Conservation (phyloP, 441 rosid genomes). For the Lepidium campestre region DNA sequence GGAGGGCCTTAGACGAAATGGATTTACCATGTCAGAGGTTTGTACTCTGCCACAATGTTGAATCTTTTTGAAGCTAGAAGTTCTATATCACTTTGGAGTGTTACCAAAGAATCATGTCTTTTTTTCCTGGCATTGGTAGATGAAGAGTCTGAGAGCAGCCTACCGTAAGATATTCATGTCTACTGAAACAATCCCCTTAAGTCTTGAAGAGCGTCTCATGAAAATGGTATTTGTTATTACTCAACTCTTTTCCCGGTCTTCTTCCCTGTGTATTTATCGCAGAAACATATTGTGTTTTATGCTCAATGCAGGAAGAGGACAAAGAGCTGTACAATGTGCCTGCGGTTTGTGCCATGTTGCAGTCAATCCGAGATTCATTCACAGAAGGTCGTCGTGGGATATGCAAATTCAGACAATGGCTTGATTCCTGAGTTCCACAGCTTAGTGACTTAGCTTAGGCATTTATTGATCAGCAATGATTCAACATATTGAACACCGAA, state of each 20-base stretch:
- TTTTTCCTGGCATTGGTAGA: slow-evolving; percentile 33
- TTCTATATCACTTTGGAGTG: neutral
- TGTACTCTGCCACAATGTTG: slow-evolving; percentile 5
- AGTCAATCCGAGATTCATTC: slow-evolving; percentile 70
- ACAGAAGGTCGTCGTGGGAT: slow-evolving; percentile 75
- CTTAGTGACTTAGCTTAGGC: slow-evolving; percentile 10
- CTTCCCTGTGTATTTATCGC: neutral
- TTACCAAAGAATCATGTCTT: neutral
- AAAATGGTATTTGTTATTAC: slow-evolving; percentile 53
- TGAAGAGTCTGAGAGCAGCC: slow-evolving; percentile 65
- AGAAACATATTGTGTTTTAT: slow-evolving; percentile 3
- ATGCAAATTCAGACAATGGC: slow-evolving; percentile 80
- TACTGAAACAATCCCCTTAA: slow-evolving; percentile 29
- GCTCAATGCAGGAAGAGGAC: slow-evolving; percentile 48
- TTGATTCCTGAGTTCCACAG: slow-evolving; percentile 36
- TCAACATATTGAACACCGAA: neutral
- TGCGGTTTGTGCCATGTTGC: slow-evolving; percentile 57
- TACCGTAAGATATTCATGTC: slow-evolving; percentile 87
- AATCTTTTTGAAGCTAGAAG: neutral
- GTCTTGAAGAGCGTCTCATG: slow-evolving; percentile 69
- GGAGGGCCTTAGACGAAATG: slow-evolving; percentile 80
- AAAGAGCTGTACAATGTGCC: slow-evolving; percentile 45
- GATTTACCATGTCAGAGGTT: slow-evolving; percentile 70
- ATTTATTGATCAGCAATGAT: slow-evolving; percentile 5
- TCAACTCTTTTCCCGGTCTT: neutral